Conservation (phyloP, 2,329 filamentous ascomycete species). For the Cordyceps farinosa region DNA sequence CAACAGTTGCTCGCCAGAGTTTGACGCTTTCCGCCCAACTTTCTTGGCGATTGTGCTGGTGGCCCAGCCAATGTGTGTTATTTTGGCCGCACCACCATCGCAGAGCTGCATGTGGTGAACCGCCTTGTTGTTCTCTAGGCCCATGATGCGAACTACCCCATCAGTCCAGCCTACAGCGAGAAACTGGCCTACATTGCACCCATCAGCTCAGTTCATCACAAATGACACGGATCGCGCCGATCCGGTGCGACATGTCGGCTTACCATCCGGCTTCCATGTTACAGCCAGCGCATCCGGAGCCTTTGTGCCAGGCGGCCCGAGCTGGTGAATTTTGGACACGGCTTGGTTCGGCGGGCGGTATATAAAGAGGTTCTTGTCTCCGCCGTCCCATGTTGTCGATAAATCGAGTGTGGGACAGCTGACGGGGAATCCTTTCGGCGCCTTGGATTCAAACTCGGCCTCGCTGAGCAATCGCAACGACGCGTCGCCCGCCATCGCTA, state of each 20-base stretch:
- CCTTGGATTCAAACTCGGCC: conserved; percentile 53
- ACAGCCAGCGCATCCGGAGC: conserved; percentile 46
- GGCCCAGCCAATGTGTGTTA: conserved; percentile 54
- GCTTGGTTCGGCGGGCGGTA: conserved; percentile 74
- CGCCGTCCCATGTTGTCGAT: conserved; percentile 64
- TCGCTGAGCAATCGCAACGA: conserved; percentile 51
- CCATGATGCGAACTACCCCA: conserved; percentile 71
- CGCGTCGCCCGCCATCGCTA: conserved; percentile 27
- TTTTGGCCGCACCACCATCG: conserved; percentile 39
- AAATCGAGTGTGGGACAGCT: conserved; percentile 86
- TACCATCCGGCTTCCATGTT: conserved; percentile 67
- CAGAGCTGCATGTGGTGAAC: conserved; percentile 66
- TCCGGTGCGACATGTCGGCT: conserved; percentile 23
- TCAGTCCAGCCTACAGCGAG: conserved; percentile 83
- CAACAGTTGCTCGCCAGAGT: neutral
- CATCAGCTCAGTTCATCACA: conserved; percentile 19
- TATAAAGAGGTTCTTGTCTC: conserved; percentile 66
- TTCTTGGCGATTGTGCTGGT: conserved; percentile 40
- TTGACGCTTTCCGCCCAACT: conserved; percentile 24
- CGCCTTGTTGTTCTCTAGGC: conserved; percentile 75
- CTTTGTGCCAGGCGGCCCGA: conserved; percentile 37
- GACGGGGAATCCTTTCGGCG: conserved; percentile 57
- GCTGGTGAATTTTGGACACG: conserved; percentile 51
- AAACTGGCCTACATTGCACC: conserved; percentile 56
- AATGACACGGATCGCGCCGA: neutral